Evolutionary conservation across 1,284 basidiomycete genomes (phyloP).

Genomic region (Papiliotrema nemorosa): DNA sequence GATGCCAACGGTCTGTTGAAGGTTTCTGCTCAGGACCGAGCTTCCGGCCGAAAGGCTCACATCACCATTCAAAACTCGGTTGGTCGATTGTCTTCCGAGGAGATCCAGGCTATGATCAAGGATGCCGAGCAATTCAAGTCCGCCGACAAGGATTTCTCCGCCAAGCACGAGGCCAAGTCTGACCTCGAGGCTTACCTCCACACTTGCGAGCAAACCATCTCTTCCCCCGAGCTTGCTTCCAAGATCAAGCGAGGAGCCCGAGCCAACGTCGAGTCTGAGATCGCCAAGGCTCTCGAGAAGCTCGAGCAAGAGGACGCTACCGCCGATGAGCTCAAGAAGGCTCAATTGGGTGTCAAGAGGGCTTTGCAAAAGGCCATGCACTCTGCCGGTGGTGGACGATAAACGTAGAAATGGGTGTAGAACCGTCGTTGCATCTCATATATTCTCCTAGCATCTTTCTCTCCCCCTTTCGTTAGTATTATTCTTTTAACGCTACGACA

Average conservation of each 20-base stretch:
- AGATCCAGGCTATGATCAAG: slow-evolving; percentile 94
- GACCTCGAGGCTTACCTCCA: slow-evolving; percentile 94
- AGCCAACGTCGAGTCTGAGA: slow-evolving; percentile 86
- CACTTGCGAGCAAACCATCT: slow-evolving; percentile 59
- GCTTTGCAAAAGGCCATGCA: slow-evolving; percentile 86
- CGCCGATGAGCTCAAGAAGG: slow-evolving; percentile 88
- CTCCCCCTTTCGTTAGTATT: too few species aligned
- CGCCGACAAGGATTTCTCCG: slow-evolving; percentile 94
- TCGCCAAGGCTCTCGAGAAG: slow-evolving; percentile 93
- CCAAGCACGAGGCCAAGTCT: slow-evolving; percentile 92
- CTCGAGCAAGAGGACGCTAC: slow-evolving; percentile 91
- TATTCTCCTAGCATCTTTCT: too few species aligned
- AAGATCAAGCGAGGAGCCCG: slow-evolving; percentile 96
- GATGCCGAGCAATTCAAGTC: slow-evolving; percentile 94
- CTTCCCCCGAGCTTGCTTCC: slow-evolving; percentile 83
- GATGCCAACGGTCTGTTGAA: slow-evolving; percentile 98
- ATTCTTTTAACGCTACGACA: too few species aligned
- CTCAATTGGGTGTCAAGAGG: slow-evolving; percentile 86
- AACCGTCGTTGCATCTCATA: neutral
- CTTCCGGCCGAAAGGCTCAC: slow-evolving; percentile 76
- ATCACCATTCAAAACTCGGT: slow-evolving; percentile 99
- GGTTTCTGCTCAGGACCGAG: slow-evolving; percentile 89
- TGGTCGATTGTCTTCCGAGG: slow-evolving; percentile 96
- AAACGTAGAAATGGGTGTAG: too few species aligned
- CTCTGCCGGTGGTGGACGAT: slow-evolving; percentile 29